These are phyloP conservation scores for Bryoglossum gracile DNA, from an alignment of 495 filamentous ascomycete genomes.

Conservation along the genomic window DNA sequence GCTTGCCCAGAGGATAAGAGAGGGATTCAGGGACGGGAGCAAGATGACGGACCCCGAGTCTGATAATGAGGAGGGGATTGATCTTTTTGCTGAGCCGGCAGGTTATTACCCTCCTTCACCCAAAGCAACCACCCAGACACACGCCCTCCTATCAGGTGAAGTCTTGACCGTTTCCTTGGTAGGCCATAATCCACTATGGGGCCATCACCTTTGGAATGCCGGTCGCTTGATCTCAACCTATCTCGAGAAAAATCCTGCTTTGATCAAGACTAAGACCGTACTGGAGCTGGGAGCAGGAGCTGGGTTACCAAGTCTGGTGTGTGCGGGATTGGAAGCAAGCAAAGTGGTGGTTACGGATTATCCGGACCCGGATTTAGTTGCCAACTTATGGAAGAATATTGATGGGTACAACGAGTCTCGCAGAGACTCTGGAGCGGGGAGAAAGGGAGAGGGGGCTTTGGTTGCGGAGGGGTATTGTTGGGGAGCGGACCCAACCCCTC, in stretches of 20 bases:
- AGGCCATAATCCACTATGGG: constrained; percentile 85
- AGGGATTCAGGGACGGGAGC: no score
- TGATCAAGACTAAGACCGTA: constrained; percentile 56
- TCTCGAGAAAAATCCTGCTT: constrained; percentile 57
- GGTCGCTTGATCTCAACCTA: constrained; percentile 65
- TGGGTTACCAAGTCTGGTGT: constrained; percentile 75
- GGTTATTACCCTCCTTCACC: constrained; percentile 69
- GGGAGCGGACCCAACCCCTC: constrained; percentile 50
- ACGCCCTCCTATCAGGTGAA: constrained; percentile 60
- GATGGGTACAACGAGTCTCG: constrained; percentile 28
- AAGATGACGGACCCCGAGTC: constrained; percentile 9
- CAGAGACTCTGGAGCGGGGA: constrained; percentile 1
- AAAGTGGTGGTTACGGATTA: constrained; percentile 81
- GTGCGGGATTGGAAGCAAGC: constrained; percentile 59
- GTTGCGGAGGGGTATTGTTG: constrained; percentile 67
- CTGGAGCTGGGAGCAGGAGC: constrained; percentile 89
- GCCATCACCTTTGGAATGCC: constrained; percentile 89
- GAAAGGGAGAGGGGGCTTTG: constrained; percentile 23
- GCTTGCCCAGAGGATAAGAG: no score
- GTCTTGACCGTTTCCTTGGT: constrained; percentile 71
- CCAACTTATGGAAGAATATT: constrained; percentile 70
- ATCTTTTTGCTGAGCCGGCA: constrained; percentile 71
- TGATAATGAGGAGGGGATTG: constrained; percentile 21
- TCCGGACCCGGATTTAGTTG: constrained; percentile 71
- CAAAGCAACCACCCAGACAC: constrained; percentile 57